Percentiles rank a stretch among this genome's conserved stretches.
phyloP scores from a whole-genome alignment of 1,284 basidiomycete genomes.

The Boletus semigastroideus region DNA sequence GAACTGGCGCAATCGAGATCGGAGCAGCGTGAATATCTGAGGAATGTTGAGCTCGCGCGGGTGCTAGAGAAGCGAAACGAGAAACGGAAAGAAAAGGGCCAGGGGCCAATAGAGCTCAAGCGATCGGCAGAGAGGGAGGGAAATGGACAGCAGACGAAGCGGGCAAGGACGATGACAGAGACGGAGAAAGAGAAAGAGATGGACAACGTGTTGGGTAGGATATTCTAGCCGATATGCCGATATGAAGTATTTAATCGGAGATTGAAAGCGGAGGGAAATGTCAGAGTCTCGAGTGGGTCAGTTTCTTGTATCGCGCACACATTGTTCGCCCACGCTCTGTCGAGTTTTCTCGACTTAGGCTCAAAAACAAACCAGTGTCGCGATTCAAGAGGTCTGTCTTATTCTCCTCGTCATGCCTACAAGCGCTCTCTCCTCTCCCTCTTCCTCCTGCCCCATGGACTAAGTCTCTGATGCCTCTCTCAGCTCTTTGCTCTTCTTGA shows the following conservation, averaged over 20 bases:
- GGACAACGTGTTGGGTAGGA: constrained; percentile 50
- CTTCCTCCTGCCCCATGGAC: constrained; percentile 67
- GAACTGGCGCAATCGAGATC: constrained; percentile 86
- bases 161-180: constrained; percentile 12
- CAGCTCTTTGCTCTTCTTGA: constrained; percentile 59
- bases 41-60: constrained; percentile 93
- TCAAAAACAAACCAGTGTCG: constrained; percentile 56
- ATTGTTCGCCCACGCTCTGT: constrained; percentile 54
- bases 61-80: constrained; percentile 85
- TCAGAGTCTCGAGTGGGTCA: constrained; percentile 11
- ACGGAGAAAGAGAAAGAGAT: constrained; percentile 31
- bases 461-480: constrained; percentile 63
- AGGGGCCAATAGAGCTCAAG: constrained; percentile 36
- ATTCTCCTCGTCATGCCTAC: constrained; percentile 68
- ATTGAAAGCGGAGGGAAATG: constrained; percentile 34
- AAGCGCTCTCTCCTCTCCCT: constrained; percentile 60
- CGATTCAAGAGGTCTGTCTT: constrained; percentile 84
- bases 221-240: constrained; percentile 48
- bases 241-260: constrained; percentile 38
- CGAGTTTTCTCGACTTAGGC: constrained; percentile 52
- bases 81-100: constrained; percentile 60
- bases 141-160: constrained; percentile 22
- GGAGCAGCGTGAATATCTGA: constrained; percentile 93
- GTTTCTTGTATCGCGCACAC: constrained; percentile 65
- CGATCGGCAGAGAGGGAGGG: constrained; percentile 31